Conservation (phyloP, 2,329 filamentous ascomycete genomes). For the Daldinia sp. region DNA sequence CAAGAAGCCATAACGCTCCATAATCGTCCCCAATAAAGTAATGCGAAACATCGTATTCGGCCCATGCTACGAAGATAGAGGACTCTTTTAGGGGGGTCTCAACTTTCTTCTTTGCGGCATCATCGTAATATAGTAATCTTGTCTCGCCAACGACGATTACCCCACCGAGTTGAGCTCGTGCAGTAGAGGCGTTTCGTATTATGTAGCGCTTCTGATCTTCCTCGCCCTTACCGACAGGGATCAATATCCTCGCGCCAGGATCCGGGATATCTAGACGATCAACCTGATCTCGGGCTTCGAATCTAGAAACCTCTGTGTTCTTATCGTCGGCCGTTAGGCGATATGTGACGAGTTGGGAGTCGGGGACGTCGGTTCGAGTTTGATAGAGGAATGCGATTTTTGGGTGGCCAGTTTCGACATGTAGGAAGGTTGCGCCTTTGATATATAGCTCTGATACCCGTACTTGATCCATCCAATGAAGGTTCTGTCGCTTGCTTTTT, state of each 20-base stretch:
- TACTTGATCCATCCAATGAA: slow-evolving; percentile 66
- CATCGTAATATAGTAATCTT: slow-evolving; percentile 86
- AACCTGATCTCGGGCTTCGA: slow-evolving; percentile 67
- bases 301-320: slow-evolving; percentile 64
- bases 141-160: slow-evolving; percentile 83
- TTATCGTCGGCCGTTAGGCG: slow-evolving; percentile 69
- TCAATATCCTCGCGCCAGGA: slow-evolving; percentile 69
- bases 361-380: slow-evolving; percentile 62
- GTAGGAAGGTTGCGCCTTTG: slow-evolving; percentile 68
- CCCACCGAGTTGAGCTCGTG: slow-evolving; percentile 73
- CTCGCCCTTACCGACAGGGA: slow-evolving; percentile 68
- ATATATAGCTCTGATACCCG: slow-evolving; percentile 71
- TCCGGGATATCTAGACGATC: slow-evolving; percentile 67
- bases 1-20: slow-evolving; percentile 85
- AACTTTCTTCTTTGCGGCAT: slow-evolving; percentile 75
- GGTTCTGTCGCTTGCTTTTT: slow-evolving; percentile 58
- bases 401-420: slow-evolving; percentile 69
- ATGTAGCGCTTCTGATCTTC: slow-evolving; percentile 71
- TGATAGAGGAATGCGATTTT: slow-evolving; percentile 71
- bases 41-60: slow-evolving; percentile 80
- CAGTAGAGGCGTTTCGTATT: slow-evolving; percentile 65
- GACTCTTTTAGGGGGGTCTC: slow-evolving; percentile 76
- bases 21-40: slow-evolving; percentile 96
- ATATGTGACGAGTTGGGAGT: slow-evolving; percentile 70
- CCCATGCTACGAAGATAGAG: slow-evolving; percentile 93